A percentile compares a stretch with the other conserved stretches of the same genome.
Conservation (phyloP, 768 basidiomycete species). For the Jaapia argillacea region DNA sequence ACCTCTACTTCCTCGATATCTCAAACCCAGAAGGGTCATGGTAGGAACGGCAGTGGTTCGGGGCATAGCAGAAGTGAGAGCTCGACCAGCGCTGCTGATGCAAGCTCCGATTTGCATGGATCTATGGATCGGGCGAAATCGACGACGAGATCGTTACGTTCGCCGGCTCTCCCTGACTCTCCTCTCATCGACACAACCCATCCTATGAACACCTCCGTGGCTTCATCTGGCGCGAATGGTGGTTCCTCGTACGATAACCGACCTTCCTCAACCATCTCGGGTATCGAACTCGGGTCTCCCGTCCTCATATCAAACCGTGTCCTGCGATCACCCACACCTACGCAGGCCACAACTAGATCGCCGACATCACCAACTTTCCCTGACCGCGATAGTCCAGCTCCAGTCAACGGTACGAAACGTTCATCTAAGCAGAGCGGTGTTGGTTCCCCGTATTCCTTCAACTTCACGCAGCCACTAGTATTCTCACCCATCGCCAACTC, state of each 20-base stretch:
- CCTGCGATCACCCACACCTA: conserved; percentile 59
- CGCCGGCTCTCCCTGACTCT: conserved; percentile 53
- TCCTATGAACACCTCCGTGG: not conserved
- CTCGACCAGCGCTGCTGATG: conserved; percentile 17
- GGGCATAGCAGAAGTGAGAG: conserved; percentile 22
- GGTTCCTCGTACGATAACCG: conserved; percentile 24
- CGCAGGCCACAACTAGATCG: conserved; percentile 41
- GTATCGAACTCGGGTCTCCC: conserved; percentile 39
- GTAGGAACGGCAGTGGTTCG: conserved; percentile 35
- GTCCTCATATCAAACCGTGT: conserved; percentile 26
- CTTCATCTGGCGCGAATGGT: not conserved
- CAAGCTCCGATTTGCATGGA: conserved; percentile 10
- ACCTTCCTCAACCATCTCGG: conserved; percentile 38
- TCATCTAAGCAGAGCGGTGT: conserved; percentile 44
- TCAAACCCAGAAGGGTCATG: conserved; percentile 41
- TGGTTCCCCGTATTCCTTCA: conserved; percentile 38
- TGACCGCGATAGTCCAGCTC: conserved; percentile 23
- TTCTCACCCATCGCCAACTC: conserved; percentile 65
- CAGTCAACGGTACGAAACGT: conserved; percentile 30
- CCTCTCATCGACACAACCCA: conserved; percentile 30
- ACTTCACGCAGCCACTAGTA: conserved; percentile 46
- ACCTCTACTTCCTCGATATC: conserved; percentile 21
- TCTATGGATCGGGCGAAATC: conserved; percentile 28
- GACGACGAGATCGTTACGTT: conserved; percentile 37
- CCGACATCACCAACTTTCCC: conserved; percentile 42